Percentiles rank a stretch among this genome's conserved stretches.
These are phyloP conservation scores for Colletotrichum trifolii DNA, from an alignment of 2,329 filamentous ascomycete genomes.

Conservation along the genomic window DNA sequence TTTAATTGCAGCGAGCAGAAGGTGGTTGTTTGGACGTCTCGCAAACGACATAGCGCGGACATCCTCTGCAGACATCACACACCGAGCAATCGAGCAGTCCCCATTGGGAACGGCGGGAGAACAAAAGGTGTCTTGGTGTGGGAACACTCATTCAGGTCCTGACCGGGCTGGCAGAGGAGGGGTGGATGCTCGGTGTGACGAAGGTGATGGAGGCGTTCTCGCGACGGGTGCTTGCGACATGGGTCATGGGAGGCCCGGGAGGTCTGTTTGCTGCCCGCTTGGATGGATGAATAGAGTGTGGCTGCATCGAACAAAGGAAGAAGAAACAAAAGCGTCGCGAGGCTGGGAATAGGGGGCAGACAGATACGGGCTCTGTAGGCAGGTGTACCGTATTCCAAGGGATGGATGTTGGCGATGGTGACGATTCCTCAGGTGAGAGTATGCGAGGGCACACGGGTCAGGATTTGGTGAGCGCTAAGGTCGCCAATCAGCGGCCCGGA, in stretches of 20 bases:
- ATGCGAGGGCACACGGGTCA: neutral
- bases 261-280: slow-evolving; percentile 20
- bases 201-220: slow-evolving; percentile 20
- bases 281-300: neutral
- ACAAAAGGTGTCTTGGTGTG: slow-evolving; percentile 17
- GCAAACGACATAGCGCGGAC: too few species aligned
- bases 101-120: too few species aligned
- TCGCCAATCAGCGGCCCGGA: slow-evolving; percentile 18
- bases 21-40: neutral
- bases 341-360: slow-evolving; percentile 12
- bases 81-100: too few species aligned
- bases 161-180: neutral
- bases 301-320: slow-evolving; percentile 7
- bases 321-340: slow-evolving; percentile 11
- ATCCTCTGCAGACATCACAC: too few species aligned
- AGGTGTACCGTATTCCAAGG: slow-evolving; percentile 6
- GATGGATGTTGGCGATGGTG: neutral
- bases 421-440: neutral
- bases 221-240: neutral
- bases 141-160: slow-evolving; percentile 6
- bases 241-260: neutral
- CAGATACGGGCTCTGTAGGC: neutral
- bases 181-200: slow-evolving; percentile 30
- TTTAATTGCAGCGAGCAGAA: too few species aligned
- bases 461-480: slow-evolving; percentile 15